phyloP scores from a whole-genome alignment of 2,329 filamentous ascomycete genomes.

The Fusarium dimerum region DNA sequence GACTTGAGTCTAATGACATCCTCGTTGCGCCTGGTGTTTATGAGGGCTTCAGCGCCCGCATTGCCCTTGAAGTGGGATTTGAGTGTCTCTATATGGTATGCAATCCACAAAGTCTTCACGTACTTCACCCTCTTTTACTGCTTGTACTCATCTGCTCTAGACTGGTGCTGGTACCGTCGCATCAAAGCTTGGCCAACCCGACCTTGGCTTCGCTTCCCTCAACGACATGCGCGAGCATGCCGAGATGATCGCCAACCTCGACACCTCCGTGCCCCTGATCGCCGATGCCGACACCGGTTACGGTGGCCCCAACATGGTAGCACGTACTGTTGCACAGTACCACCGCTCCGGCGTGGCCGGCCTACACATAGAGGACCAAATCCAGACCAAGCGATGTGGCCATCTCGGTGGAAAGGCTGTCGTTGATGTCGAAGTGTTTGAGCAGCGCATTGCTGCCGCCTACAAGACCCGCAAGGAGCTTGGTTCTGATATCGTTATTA shows the following conservation, averaged over 20 bases:
- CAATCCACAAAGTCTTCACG: background rate
- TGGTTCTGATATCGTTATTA: constrained; percentile 61
- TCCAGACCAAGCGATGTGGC: constrained; percentile 65
- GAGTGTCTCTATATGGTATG: constrained; percentile 68
- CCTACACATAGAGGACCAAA: constrained; percentile 65
- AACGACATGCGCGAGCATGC: constrained; percentile 65
- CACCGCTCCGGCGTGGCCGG: constrained; percentile 57
- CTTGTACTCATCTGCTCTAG: constrained; percentile 33
- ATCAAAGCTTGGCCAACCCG: constrained; percentile 62
- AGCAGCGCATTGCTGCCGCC: constrained; percentile 59
- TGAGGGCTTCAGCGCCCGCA: constrained; percentile 66
- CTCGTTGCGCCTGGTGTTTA: constrained; percentile 67
- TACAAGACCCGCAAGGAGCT: constrained; percentile 47
- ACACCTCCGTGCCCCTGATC: constrained; percentile 58
- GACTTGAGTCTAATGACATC: constrained; percentile 31
- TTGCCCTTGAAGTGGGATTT: constrained; percentile 64
- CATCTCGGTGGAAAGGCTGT: constrained; percentile 64
- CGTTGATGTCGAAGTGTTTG: constrained; percentile 51
- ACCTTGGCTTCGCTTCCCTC: constrained; percentile 62
- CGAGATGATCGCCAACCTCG: constrained; percentile 63
- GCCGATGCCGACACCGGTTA: constrained; percentile 63
- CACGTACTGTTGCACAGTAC: constrained; percentile 55
- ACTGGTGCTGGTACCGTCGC: constrained; percentile 64
- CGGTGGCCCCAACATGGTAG: constrained; percentile 54
- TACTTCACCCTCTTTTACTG: background rate